phyloP scores from a whole-genome alignment of 495 filamentous ascomycete genomes.

The Aspergillus taichungensis region DNA sequence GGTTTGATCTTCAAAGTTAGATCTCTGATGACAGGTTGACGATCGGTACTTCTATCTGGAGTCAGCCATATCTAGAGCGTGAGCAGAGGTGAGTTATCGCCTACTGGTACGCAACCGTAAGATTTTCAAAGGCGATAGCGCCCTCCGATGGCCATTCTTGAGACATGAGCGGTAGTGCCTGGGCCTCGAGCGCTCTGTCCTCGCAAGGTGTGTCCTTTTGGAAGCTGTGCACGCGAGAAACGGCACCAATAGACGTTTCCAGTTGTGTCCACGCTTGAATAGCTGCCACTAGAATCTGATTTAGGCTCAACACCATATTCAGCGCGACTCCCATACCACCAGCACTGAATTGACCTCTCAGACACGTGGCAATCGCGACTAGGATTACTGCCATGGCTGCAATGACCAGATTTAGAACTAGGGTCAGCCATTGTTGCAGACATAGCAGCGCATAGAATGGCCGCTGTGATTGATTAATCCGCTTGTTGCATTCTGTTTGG shows the following conservation, averaged over 20 bases:
- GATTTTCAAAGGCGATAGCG: constrained; percentile 6
- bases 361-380: constrained; percentile 27
- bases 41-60: constrained; percentile 14
- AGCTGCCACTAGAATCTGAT: constrained; percentile 28
- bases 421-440: constrained; percentile 62
- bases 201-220: constrained; percentile 22
- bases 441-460: constrained; percentile 51
- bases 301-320: constrained; percentile 45
- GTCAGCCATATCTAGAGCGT: constrained; percentile 10
- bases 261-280: constrained; percentile 41
- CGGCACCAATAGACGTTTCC: constrained; percentile 44
- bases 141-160: constrained; percentile 22
- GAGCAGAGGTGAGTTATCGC: neutral
- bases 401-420: constrained; percentile 53
- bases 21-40: constrained; percentile 11
- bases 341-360: constrained; percentile 33
- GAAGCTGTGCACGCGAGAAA: constrained; percentile 35
- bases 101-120: neutral
- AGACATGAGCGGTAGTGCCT: neutral
- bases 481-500: constrained; percentile 38
- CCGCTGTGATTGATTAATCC: constrained; percentile 49
- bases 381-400: constrained; percentile 51
- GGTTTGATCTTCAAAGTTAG: constrained; percentile 14
- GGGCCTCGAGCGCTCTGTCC: constrained; percentile 8
- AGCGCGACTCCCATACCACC: constrained; percentile 59